Percentiles rank a stretch among this genome's conserved stretches.
Evolutionary conservation across 75 land plant species (phyloP).

Genomic region (Selaginella tamariscina): DNA sequence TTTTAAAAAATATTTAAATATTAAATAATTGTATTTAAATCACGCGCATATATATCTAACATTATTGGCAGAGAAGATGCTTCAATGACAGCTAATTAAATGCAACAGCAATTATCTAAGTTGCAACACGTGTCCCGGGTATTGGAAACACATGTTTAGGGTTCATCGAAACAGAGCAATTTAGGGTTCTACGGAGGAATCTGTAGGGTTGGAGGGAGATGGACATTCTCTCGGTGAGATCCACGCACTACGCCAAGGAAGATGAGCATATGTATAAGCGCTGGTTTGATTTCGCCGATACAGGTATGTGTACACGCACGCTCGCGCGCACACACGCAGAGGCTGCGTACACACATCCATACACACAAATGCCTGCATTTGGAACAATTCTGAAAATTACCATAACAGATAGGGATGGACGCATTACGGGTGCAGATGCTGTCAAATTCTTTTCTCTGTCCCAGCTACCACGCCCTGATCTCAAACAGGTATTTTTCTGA

Average conservation of each 20-base stretch:
- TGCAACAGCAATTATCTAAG: too few species aligned
- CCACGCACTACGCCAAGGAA: slow-evolving; percentile 28
- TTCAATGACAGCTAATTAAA: too few species aligned
- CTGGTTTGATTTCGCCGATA: slow-evolving; percentile 73
- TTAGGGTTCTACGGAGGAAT: background rate
- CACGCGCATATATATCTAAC: too few species aligned
- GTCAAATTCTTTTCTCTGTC: slow-evolving; percentile 76
- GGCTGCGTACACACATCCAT: background rate
- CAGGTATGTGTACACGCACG: slow-evolving; percentile 28
- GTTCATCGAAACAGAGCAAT: background rate
- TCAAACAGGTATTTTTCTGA: slow-evolving; percentile 59
- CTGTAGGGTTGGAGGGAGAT: background rate
- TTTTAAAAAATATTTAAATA: too few species aligned
- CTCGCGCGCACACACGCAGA: background rate
- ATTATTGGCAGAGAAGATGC: too few species aligned
- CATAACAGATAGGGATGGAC: slow-evolving; percentile 69
- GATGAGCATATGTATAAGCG: slow-evolving; percentile 52
- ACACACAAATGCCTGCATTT: too few species aligned
- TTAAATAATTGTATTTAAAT: too few species aligned
- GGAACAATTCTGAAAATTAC: background rate
- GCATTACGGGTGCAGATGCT: slow-evolving; percentile 80
- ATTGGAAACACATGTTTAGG: too few species aligned
- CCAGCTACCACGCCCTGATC: slow-evolving; percentile 54
- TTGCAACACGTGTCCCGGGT: too few species aligned
- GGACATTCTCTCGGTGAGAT: slow-evolving; percentile 20